Evolutionary conservation across 1,139 yeast species (phyloP).

Genomic region (Geotrichum australiense): DNA sequence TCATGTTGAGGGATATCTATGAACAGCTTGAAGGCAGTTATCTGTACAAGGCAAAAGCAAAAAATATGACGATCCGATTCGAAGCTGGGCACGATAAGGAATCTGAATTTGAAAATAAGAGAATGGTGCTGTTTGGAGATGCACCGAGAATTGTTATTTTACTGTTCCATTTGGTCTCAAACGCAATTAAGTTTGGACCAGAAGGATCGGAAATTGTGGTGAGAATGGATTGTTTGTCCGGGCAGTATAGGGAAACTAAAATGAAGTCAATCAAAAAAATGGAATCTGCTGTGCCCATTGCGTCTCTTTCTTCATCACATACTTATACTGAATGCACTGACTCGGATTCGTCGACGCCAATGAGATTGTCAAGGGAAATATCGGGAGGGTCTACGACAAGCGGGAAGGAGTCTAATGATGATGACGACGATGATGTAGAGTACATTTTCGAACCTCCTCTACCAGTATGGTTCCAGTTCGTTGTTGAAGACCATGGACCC

Average conservation of each 20-base stretch:
- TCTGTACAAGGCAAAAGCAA: conserved; percentile 68
- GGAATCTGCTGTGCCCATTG: not conserved
- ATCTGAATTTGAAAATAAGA: conserved; percentile 8
- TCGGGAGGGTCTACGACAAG: no score
- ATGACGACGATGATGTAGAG: not conserved
- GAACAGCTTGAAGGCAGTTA: conserved; percentile 74
- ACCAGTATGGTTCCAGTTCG: conserved; percentile 23
- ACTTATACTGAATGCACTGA: no score
- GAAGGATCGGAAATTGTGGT: conserved; percentile 37
- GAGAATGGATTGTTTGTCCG: conserved; percentile 4
- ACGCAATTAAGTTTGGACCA: conserved; percentile 83
- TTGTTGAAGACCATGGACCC: conserved; percentile 85
- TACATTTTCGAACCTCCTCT: not conserved
- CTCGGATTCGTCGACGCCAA: not conserved
- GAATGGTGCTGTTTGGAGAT: conserved; percentile 69
- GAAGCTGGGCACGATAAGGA: conserved; percentile 43
- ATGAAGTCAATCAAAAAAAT: not conserved
- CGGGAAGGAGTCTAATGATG: no score
- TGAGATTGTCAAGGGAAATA: no score
- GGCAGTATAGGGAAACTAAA: not conserved
- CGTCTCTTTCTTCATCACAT: not conserved
- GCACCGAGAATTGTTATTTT: conserved; percentile 81
- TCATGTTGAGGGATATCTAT: conserved; percentile 60
- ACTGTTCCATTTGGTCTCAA: conserved; percentile 79
- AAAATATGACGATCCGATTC: conserved; percentile 56